phyloP scores from a whole-genome alignment of 129 eudicot species.

The Arctium minus region DNA sequence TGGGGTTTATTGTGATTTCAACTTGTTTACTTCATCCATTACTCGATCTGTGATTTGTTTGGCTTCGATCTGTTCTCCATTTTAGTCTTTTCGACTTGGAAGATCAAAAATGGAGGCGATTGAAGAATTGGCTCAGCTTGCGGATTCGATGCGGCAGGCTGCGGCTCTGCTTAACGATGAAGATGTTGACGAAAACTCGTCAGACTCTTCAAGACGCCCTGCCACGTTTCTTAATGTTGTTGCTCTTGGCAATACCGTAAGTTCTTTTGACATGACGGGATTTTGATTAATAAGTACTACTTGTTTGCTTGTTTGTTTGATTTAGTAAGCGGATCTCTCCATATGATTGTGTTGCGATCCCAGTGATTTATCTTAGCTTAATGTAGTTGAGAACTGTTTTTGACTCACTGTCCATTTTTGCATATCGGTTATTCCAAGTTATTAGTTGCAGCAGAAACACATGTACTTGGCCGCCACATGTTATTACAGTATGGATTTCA shows the following conservation, averaged over 20 bases:
- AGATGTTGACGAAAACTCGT: conserved; percentile 67
- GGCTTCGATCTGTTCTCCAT: conserved; percentile 11
- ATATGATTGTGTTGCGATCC: conserved; percentile 17
- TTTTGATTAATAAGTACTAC: neutral
- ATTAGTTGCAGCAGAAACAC: neutral
- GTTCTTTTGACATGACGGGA: conserved; percentile 19
- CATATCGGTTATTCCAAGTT: neutral
- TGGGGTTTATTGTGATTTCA: conserved; percentile 8
- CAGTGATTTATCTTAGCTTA: neutral
- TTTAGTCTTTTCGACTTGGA: neutral
- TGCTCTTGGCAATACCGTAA: conserved; percentile 90
- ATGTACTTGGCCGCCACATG: neutral
- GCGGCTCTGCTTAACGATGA: conserved; percentile 88
- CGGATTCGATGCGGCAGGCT: conserved; percentile 98
- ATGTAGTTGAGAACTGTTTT: neutral
- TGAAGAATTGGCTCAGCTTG: conserved; percentile 81
- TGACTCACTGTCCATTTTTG: neutral
- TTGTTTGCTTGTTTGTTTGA: neutral
- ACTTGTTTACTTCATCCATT: neutral
- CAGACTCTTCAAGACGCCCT: conserved; percentile 53
- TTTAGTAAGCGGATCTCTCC: conserved; percentile 37
- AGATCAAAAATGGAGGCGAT: conserved; percentile 76
- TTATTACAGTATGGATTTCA: neutral
- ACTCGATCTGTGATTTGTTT: conserved; percentile 26
- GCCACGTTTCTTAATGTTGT: conserved; percentile 91